Base-by-base conservation (phyloP, 257 asterid genomes). In the Gentiana straminea region DNA sequence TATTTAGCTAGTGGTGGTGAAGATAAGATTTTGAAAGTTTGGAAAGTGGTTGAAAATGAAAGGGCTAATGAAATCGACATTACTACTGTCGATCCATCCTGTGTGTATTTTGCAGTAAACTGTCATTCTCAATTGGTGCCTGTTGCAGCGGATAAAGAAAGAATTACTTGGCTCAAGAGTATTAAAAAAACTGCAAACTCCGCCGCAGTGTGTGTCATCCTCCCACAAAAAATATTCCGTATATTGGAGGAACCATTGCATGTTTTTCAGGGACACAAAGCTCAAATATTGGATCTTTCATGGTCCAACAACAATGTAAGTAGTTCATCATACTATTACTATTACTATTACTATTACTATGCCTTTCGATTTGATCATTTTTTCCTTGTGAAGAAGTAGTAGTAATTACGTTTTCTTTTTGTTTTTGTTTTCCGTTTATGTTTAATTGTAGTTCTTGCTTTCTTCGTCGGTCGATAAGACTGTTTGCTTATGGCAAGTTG, bases 221-320 rank as follows among this genome's bases (percentile, higher is more conserved):
- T 86, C 67, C 98, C 96, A 11, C 89, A 81, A 2, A 90, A 84
- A 78, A 79, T 61, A 44, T 87, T 90, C 71, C 76, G 77, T 71
- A 74, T 90, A 41, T 78, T 85, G 11, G 96, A 90, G 77, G 79
- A 81, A 58, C 95, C 98, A 47, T 66, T 90, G 60, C 95, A 90
- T 4, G 95, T 84, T 74, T 90, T 79, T 59, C 73, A 66, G 64
- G 96, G 96, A 13, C 98, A 90, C 45, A 13, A 49, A 36, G 95
- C 81, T 55, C 95, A 87, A 65, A 81, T 90, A 4, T 73, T 90
- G 79, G 89, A 89, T 60, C 89, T 90, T 54, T 71, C 98, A 2
- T 90, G 98, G 98, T 87, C 96, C 2, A 82, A 65, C 56, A 79
- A 77, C 55, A 95, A 92, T 95, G 96, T 90, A 51, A 76, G 97